phyloP scores from a whole-genome alignment of 2,329 filamentous ascomycete species.

The Exophiala sp. region DNA sequence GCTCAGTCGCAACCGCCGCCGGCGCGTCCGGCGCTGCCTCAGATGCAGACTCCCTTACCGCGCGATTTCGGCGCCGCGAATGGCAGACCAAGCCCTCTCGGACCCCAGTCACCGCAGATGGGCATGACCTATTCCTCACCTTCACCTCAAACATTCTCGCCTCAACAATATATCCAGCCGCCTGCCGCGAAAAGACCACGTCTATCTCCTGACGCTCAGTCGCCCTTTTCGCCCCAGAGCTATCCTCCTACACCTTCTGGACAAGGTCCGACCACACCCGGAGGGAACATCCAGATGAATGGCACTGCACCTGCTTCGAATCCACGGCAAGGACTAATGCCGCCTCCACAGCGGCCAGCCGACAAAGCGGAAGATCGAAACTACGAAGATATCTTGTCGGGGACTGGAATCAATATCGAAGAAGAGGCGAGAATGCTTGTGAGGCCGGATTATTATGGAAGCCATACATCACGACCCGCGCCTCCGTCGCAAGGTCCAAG shows the following conservation, averaged over 20 bases:
- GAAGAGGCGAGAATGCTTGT: slow-evolving; percentile 23
- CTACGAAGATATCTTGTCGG: slow-evolving; percentile 24
- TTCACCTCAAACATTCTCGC: slow-evolving; percentile 60
- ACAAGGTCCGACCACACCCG: slow-evolving; percentile 19
- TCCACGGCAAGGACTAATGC: slow-evolving; percentile 52
- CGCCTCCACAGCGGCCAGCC: slow-evolving; percentile 58
- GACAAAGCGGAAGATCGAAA: slow-evolving; percentile 24
- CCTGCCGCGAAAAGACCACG: slow-evolving; percentile 72
- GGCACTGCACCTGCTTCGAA: slow-evolving; percentile 49
- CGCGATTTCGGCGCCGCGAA: slow-evolving; percentile 22
- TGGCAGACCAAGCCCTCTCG: slow-evolving; percentile 24
- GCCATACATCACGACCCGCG: slow-evolving; percentile 9
- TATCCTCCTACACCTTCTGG: slow-evolving; percentile 38
- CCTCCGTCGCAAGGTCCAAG: slow-evolving; percentile 5
- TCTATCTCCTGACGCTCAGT: slow-evolving; percentile 65
- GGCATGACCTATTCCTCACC: slow-evolving; percentile 53
- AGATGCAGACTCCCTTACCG: slow-evolving; percentile 20
- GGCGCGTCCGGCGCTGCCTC: slow-evolving; percentile 24
- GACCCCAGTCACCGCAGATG: slow-evolving; percentile 25
- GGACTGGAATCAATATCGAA: slow-evolving; percentile 26
- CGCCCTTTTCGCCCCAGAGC: slow-evolving; percentile 48
- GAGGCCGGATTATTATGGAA: slow-evolving; percentile 20
- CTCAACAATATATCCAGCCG: slow-evolving; percentile 37
- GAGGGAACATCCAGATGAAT: slow-evolving; percentile 46
- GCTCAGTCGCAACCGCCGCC: slow-evolving; percentile 23